Base-by-base conservation (phyloP, 495 filamentous ascomycete species). In the Schizothecium vesticola region DNA sequence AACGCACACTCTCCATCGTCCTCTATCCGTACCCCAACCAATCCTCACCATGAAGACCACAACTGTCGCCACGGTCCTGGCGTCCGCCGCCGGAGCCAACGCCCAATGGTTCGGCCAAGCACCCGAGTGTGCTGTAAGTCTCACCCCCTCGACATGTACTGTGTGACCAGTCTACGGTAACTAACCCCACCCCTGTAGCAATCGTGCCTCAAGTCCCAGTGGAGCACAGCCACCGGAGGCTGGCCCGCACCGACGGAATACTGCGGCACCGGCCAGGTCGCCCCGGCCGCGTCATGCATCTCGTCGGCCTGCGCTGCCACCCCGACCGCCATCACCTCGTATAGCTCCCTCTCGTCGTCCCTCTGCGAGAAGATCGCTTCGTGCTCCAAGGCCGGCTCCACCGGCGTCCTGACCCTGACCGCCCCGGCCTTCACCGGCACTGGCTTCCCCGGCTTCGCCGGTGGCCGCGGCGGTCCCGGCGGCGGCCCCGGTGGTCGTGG, bases 171-270 rank as follows among this genome's bases (percentile, higher is more conserved):
- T 43, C 10, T 31, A 33, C 51, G 19, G 28, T 13, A 33, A 57
- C 23, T 33, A 63, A 68, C 36, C 67, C 67, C 29, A 19, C 11
- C 29, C 13, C 33, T 56, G 0, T 66, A 81, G 79, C 77, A 83
- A 76, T 70, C 71, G 62, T 83, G 81, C 58, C 76, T 83, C 57
- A 80, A 78, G 19, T 80, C 81, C n/a, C 71, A 68, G 61, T 83
- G 77, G 77, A 63, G 68, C 10, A 71, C 74, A 7, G 61, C 73
- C 26, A 72, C 73, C 26, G 70, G 68, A 61, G 67, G 74, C 61
- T 83, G 81, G 81, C 81, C 81, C 6, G 77, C 77, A 19, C 80
- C 81, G 10, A 80, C 80, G n/a, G 72, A 65, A 43, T 83, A 80
- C 77, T 83, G 81, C 77, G 67, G 73, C 56, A 71, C 75, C 57